These are phyloP conservation scores for Leccinum truebloodii DNA, from an alignment of 768 basidiomycete species.

Conservation along the genomic window DNA sequence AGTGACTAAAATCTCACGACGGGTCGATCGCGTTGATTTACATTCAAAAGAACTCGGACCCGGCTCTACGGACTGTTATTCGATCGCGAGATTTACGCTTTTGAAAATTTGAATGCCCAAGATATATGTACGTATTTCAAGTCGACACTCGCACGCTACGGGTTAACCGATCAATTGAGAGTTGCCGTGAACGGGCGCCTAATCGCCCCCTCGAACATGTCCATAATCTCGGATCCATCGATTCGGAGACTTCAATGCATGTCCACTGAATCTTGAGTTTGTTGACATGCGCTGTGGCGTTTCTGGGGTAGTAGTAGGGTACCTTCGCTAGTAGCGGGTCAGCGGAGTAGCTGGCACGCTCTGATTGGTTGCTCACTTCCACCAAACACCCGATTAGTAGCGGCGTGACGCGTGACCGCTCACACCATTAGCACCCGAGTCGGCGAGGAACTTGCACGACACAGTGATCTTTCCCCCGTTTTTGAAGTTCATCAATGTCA, in stretches of 20 bases:
- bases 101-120: no score
- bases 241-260: not conserved
- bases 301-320: not conserved
- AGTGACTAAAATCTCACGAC: no score
- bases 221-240: no score
- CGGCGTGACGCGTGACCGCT: no score
- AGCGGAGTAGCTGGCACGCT: not conserved
- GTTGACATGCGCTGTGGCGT: not conserved
- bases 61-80: no score
- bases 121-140: no score
- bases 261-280: not conserved
- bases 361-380: not conserved
- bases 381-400: not conserved
- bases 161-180: conserved; percentile 7
- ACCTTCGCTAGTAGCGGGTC: not conserved
- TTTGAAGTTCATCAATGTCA: no score
- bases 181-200: not conserved
- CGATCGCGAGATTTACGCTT: no score
- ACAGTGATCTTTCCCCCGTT: no score
- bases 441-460: no score
- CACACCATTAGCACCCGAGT: no score
- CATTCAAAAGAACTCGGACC: not conserved
- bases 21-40: no score
- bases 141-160: not conserved
- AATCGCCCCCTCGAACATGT: not conserved